Percentiles rank a stretch among this genome's conserved stretches.
Evolutionary conservation across 2,329 filamentous ascomycete genomes (phyloP).

Genomic region (Fusarium pseudonygamai): DNA sequence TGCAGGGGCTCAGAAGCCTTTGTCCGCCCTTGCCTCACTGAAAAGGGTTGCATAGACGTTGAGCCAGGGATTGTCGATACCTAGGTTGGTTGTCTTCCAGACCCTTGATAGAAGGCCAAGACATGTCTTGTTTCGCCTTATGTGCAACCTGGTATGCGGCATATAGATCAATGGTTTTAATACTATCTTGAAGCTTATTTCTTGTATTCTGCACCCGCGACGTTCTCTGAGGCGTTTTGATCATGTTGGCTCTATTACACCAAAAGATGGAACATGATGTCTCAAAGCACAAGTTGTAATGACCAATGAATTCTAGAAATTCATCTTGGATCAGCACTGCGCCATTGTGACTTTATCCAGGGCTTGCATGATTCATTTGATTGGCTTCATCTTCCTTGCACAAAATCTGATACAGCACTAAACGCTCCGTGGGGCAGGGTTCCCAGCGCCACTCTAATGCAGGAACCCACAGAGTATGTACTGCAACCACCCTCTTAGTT

Average conservation of each 20-base stretch:
- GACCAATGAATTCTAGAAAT: constrained; percentile 17
- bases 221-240: not conserved
- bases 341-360: not conserved
- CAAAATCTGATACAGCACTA: constrained; percentile 32
- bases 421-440: constrained; percentile 8
- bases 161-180: not conserved
- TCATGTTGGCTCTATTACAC: not conserved
- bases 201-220: not conserved
- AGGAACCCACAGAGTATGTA: constrained; percentile 36
- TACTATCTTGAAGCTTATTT: not conserved
- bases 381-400: constrained; percentile 27
- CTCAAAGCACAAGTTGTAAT: not conserved
- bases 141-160: not conserved
- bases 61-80: not conserved
- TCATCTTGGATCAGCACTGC: constrained; percentile 1
- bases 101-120: constrained; percentile 4
- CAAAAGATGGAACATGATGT: not conserved
- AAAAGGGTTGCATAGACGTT: constrained; percentile 5
- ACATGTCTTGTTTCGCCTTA: constrained; percentile 33
- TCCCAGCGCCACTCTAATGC: constrained; percentile 34
- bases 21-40: not conserved
- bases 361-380: constrained; percentile 6
- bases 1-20: constrained; percentile 2
- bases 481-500: not conserved
- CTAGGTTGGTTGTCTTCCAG: not conserved